phyloP scores from a whole-genome alignment of 2,329 filamentous ascomycete species.

The Phialophora tarda region DNA sequence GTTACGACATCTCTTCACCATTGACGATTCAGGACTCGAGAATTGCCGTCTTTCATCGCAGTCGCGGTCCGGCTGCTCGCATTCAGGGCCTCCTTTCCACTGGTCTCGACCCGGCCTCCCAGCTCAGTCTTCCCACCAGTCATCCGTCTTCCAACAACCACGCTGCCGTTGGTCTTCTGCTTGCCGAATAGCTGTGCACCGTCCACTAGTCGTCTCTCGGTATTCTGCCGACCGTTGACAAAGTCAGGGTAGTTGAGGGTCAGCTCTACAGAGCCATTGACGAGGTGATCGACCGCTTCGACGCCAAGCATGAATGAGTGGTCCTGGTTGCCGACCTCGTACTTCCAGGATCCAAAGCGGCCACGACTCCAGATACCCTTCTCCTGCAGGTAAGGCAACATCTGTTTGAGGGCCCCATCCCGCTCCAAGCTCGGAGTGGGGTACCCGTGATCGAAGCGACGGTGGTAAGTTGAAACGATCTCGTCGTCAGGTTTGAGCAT shows the following conservation, averaged over 20 bases:
- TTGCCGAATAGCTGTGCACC: conserved; percentile 64
- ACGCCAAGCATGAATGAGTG: conserved; percentile 98
- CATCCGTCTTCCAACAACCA: conserved; percentile 37
- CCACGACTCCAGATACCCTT: conserved; percentile 94
- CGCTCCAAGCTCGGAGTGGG: conserved; percentile 93
- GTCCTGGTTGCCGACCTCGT: conserved; percentile 97
- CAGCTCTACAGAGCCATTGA: conserved; percentile 86
- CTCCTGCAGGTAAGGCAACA: conserved; percentile 89
- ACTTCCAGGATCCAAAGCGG: conserved; percentile 97
- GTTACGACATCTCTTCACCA: conserved; percentile 15
- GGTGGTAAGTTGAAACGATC: conserved; percentile 98
- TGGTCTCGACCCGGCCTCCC: conserved; percentile 36
- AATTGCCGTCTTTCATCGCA: conserved; percentile 28
- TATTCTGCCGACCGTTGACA: conserved; percentile 75
- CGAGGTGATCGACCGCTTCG: conserved; percentile 87
- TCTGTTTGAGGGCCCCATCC: conserved; percentile 88
- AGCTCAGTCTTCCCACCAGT: conserved; percentile 39
- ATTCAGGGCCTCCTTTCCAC: conserved; percentile 27
- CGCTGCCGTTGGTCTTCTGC: conserved; percentile 42
- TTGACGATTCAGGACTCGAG: conserved; percentile 26
- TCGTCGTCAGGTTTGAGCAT: conserved; percentile 92
- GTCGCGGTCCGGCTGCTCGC: conserved; percentile 25
- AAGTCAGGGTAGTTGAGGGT: conserved; percentile 97
- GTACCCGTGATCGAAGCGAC: conserved; percentile 97
- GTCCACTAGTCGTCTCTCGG: conserved; percentile 66